Percentiles rank a stretch among this genome's conserved stretches.
Evolutionary conservation across 371 early-diverging fungal genomes (phyloP).

Genomic region (Capniomyces stellatus): DNA sequence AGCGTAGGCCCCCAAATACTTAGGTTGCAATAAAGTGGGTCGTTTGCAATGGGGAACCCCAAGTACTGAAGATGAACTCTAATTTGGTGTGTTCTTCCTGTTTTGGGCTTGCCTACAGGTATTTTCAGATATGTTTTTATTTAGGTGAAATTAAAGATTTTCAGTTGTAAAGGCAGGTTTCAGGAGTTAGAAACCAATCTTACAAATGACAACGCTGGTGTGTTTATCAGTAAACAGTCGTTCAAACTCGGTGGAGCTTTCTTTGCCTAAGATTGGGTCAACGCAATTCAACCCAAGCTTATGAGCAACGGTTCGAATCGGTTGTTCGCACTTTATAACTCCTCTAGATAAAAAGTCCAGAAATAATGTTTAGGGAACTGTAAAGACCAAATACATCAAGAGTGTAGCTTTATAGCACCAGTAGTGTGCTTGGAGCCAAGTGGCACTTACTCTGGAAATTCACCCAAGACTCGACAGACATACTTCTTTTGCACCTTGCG

Average conservation of each 20-base stretch:
- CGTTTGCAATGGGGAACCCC: slow-evolving; percentile 94
- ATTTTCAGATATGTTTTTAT: not conserved
- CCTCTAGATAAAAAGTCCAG: too few species aligned
- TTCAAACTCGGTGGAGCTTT: slow-evolving; percentile 52
- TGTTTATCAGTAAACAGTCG: slow-evolving; percentile 38
- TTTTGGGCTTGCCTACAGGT: slow-evolving; percentile 37
- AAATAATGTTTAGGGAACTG: too few species aligned
- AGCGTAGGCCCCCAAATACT: slow-evolving; percentile 45
- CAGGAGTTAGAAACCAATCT: slow-evolving; percentile 6
- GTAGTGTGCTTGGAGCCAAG: too few species aligned
- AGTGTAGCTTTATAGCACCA: too few species aligned
- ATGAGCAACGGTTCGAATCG: slow-evolving; percentile 58
- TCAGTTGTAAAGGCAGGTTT: too few species aligned
- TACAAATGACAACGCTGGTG: slow-evolving; percentile 38
- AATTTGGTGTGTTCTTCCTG: slow-evolving; percentile 99
- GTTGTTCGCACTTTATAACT: slow-evolving; percentile 45
- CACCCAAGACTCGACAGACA: slow-evolving; percentile 64
- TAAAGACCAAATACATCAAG: too few species aligned
- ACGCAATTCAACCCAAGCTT: slow-evolving; percentile 76
- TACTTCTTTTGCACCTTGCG: slow-evolving; percentile 69
- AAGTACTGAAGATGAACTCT: slow-evolving; percentile 93
- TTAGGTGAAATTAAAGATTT: too few species aligned
- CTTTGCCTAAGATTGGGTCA: slow-evolving; percentile 48
- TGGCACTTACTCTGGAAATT: slow-evolving; percentile 75
- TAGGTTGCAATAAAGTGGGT: slow-evolving; percentile 67